Percentiles rank a stretch among this genome's conserved stretches.
Conservation (phyloP, 2,329 filamentous ascomycete genomes). For the Ophiostoma angusticollis region DNA sequence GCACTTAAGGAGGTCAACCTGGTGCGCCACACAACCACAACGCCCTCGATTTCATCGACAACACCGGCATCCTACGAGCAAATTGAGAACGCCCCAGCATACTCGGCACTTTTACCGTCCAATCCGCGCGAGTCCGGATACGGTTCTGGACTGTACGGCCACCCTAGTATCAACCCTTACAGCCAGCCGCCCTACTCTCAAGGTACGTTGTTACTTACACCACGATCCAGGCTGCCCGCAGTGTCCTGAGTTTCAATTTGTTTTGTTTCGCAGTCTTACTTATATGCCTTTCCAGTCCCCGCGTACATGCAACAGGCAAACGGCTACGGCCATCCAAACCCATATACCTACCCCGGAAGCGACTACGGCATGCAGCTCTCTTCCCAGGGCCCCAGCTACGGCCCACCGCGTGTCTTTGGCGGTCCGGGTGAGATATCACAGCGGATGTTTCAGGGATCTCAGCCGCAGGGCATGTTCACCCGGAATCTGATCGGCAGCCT, state of each 20-base stretch:
- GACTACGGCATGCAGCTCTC: slow-evolving; percentile 13
- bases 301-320: slow-evolving; percentile 15
- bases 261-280: not conserved
- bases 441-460: slow-evolving; percentile 29
- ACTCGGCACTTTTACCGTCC: slow-evolving; percentile 25
- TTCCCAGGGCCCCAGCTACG: slow-evolving; percentile 16
- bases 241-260: no score
- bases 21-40: slow-evolving; percentile 48
- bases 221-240: no score
- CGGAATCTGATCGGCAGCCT: slow-evolving; percentile 89
- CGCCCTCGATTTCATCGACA: slow-evolving; percentile 69
- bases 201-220: no score
- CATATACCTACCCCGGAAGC: slow-evolving; percentile 19
- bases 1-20: slow-evolving; percentile 53
- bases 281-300: no score
- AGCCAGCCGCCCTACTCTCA: slow-evolving; percentile 16
- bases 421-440: slow-evolving; percentile 21
- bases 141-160: slow-evolving; percentile 16
- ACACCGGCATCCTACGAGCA: slow-evolving; percentile 65
- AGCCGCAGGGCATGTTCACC: slow-evolving; percentile 76
- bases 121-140: slow-evolving; percentile 23
- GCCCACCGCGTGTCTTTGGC: slow-evolving; percentile 18
- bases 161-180: slow-evolving; percentile 17
- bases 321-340: slow-evolving; percentile 23
- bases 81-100: slow-evolving; percentile 24